Conservation (phyloP, 2,329 filamentous ascomycete genomes). For the Coleophoma cylindrospora region DNA sequence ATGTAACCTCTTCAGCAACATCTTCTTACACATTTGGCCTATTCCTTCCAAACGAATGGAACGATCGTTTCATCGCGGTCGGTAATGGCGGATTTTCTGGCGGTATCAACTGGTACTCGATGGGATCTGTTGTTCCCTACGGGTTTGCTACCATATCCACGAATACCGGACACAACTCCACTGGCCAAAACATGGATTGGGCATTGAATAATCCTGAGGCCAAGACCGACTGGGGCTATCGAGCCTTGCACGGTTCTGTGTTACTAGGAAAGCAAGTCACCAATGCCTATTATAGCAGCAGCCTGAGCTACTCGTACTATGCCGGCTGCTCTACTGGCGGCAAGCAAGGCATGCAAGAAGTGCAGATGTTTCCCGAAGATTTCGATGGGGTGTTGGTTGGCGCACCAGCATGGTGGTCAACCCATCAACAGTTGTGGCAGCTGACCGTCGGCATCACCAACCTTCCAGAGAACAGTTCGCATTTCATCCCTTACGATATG, state of each 20-base stretch:
- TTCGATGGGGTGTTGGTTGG: constrained; percentile 42
- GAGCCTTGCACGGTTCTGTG: constrained; percentile 10
- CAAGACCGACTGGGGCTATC: constrained; percentile 27
- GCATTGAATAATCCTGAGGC: constrained; percentile 27
- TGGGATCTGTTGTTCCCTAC: constrained; percentile 16
- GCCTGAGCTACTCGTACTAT: constrained; percentile 34
- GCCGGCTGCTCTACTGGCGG: constrained; percentile 43
- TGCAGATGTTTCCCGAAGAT: constrained; percentile 37
- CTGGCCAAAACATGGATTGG: constrained; percentile 28
- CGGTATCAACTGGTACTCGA: constrained; percentile 37
- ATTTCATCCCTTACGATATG: constrained; percentile 5
- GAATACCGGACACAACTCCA: constrained; percentile 37
- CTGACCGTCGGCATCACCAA: background rate
- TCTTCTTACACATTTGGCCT: no score
- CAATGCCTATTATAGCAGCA: constrained; percentile 5
- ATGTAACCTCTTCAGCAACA: no score
- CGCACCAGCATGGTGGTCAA: constrained; percentile 21
- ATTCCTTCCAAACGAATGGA: no score
- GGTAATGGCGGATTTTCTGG: constrained; percentile 42
- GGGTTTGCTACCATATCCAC: constrained; percentile 37
- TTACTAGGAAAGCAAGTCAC: constrained; percentile 6
- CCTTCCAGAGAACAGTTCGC: constrained; percentile 7
- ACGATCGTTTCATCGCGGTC: no score
- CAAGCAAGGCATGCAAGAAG: constrained; percentile 38
- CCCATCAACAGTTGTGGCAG: background rate